Base-by-base conservation (phyloP, 306 rosid species). In the Albizia julibrissin region DNA sequence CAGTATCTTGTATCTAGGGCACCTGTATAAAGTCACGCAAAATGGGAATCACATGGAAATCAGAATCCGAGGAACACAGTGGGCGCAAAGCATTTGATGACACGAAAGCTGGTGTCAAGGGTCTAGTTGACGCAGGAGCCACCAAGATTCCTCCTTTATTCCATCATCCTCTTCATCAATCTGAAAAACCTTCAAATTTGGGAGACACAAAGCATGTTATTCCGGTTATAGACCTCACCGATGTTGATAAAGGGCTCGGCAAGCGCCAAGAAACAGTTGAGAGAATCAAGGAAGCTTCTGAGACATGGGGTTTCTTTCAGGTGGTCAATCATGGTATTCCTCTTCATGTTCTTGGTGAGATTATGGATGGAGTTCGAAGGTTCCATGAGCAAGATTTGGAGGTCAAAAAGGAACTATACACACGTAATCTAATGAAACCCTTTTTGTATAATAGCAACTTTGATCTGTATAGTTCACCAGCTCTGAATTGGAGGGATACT, bases 91-190 rank as follows among this genome's bases (percentile, higher is more conserved):
- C 26, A 21, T 54, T 54, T 54, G 61, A 54, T 54, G 26, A 21
- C 24, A 54, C 92, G 1, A 86, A 89, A 78, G 79, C 79, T 40
- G 95, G 91, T 29, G 95, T 91, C 9, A 89, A 91, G 83, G 92
- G 94, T 11, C 90, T 91, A 13, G 87, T 86, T 33, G 97, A 93
- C 84, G 87, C 91, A 24, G 91, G 91, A 0, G 39, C 89, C 12
- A 80, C 88, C 1, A 70, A 87, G 81, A 64, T 93, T n/a, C 93
- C 94, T 21, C 72, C 56, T 10, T 69, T 91, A 1, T 93, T 91
- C 74, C 8, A 80, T 73, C 84, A 84, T 19, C 83, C 82, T n/a
- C 88, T 3, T 13, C 78, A 70, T 34, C 42, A 67, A 5, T 81
- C 37, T 42, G 68, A 70, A 1, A 74, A 34, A 8, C 40, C 66